phyloP scores from a whole-genome alignment of 148 eudicot genomes.

The Agrostemma githago region DNA sequence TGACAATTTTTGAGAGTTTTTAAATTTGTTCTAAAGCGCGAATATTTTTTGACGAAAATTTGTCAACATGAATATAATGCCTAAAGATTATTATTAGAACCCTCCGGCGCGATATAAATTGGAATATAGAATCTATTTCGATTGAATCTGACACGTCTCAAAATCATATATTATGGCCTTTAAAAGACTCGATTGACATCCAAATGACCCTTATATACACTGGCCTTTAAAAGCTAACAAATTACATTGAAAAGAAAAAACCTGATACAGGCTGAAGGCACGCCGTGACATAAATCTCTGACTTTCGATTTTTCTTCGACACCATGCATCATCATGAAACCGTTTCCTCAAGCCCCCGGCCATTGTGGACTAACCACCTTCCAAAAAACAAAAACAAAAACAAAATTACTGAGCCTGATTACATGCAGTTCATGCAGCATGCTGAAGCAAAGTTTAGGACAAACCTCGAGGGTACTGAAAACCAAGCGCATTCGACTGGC shows the following conservation, averaged over 20 bases:
- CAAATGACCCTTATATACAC: too few species aligned
- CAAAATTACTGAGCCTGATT: conserved; percentile 9
- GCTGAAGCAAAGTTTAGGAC: neutral
- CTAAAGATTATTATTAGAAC: too few species aligned
- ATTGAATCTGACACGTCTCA: too few species aligned
- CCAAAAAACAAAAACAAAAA: conserved; percentile 29
- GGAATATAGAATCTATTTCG: too few species aligned
- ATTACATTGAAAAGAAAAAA: neutral
- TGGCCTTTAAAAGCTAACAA: neutral
- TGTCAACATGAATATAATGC: too few species aligned
- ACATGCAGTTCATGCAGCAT: neutral
- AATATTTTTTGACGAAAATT: too few species aligned
- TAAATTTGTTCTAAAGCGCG: too few species aligned
- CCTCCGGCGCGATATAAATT: too few species aligned
- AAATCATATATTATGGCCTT: too few species aligned
- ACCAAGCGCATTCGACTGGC: conserved; percentile 94
- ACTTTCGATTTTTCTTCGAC: neutral
- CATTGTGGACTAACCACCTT: conserved; percentile 99
- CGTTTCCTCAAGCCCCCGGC: conserved; percentile 49
- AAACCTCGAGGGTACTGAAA: conserved; percentile 92
- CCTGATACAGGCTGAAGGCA: neutral
- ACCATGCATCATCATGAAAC: neutral
- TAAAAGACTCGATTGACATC: too few species aligned
- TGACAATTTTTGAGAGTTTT: too few species aligned
- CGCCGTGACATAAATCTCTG: neutral